A percentile compares a stretch with the other conserved stretches of the same genome.
phyloP scores from a whole-genome alignment of 2,329 filamentous ascomycete species.

The Neonectria faginata region DNA sequence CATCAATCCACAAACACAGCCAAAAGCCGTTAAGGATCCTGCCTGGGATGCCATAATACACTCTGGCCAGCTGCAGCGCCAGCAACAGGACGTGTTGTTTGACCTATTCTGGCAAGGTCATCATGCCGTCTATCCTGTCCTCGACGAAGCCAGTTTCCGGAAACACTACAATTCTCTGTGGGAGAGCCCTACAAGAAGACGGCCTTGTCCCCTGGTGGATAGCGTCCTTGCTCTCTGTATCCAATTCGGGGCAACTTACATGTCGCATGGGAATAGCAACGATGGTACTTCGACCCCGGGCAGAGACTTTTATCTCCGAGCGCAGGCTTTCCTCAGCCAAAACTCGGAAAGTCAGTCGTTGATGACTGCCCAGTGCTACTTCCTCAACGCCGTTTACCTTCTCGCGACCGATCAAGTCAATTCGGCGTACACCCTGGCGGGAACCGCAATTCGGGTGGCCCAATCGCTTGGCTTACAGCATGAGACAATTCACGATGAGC shows the following conservation, averaged over 20 bases:
- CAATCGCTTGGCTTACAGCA: constrained; percentile 38
- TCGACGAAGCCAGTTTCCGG: constrained; percentile 40
- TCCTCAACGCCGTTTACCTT: constrained; percentile 59
- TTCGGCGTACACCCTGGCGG: constrained; percentile 34
- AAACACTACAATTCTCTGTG: constrained; percentile 42
- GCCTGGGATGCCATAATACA: constrained; percentile 1
- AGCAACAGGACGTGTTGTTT: constrained; percentile 61
- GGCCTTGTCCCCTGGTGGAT: constrained; percentile 62
- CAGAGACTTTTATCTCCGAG: constrained; percentile 56
- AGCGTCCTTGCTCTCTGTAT: constrained; percentile 65
- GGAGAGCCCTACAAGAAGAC: constrained; percentile 44
- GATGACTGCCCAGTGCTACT: constrained; percentile 59
- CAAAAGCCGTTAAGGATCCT: background rate
- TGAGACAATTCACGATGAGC: background rate
- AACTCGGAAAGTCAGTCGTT: constrained; percentile 59
- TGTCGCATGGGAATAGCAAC: constrained; percentile 31
- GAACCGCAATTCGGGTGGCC: constrained; percentile 34
- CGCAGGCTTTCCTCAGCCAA: constrained; percentile 55
- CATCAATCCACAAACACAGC: background rate
- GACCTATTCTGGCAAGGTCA: constrained; percentile 61
- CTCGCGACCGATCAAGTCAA: constrained; percentile 30
- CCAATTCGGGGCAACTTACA: constrained; percentile 55
- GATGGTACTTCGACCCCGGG: constrained; percentile 55
- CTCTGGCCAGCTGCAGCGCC: constrained; percentile 46
- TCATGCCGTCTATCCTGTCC: constrained; percentile 55